Evolutionary conservation across 169 alveolate species (phyloP).

Genomic region (Plasmodium gallinaceum): DNA sequence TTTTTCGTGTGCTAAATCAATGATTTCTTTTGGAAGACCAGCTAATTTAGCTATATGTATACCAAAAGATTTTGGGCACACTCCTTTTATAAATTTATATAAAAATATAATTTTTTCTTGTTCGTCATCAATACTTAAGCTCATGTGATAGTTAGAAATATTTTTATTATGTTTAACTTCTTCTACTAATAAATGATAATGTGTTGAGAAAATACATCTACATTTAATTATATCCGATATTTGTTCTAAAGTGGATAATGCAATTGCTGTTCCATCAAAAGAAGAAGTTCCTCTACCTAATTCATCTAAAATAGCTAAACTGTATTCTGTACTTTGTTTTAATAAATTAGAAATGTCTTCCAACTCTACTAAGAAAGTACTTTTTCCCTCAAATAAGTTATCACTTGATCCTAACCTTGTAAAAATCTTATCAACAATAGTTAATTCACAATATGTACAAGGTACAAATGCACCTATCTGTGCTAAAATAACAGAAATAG

Average conservation of each 20-base stretch:
- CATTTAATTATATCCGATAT: conserved; percentile 88
- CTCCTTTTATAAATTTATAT: conserved; percentile 94
- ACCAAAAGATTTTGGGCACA: conserved; percentile 97
- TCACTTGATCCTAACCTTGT: conserved; percentile 99
- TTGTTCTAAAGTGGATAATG: conserved; percentile 94
- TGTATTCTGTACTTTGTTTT: conserved; percentile 87
- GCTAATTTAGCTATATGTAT: conserved; percentile 97
- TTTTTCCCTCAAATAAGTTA: conserved; percentile 97
- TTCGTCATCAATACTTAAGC: conserved; percentile 85
- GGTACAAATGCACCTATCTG: conserved; percentile 99
- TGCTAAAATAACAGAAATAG: conserved; percentile 96
- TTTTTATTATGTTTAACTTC: conserved; percentile 75
- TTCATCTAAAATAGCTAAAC: conserved; percentile 97
- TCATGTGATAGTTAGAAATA: conserved; percentile 91
- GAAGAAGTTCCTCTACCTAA: conserved; percentile 99
- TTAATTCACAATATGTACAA: conserved; percentile 90
- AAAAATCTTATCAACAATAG: conserved; percentile 97
- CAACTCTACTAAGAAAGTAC: conserved; percentile 98
- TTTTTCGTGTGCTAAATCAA: conserved; percentile 70
- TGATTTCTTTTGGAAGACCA: conserved; percentile 90
- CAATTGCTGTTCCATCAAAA: conserved; percentile 99
- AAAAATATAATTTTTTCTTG: conserved; percentile 91
- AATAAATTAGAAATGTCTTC: conserved; percentile 94
- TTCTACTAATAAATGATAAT: conserved; percentile 91
- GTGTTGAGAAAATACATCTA: conserved; percentile 97